Evolutionary conservation across 345 rosid species (phyloP).

Genomic region (Crucihimalaya himalaica): DNA sequence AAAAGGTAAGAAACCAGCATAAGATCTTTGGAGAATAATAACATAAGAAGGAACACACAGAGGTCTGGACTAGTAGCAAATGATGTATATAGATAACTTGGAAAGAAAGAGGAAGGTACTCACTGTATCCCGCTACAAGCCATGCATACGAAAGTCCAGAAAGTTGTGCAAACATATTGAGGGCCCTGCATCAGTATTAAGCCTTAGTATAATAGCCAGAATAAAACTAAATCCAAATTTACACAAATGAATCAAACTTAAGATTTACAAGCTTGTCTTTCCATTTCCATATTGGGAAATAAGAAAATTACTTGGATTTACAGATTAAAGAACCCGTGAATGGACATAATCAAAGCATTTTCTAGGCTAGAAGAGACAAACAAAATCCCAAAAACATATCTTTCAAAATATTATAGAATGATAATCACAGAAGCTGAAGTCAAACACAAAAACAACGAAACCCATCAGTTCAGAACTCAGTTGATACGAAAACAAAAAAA

Average conservation of each 20-base stretch:
- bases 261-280: slow-evolving; percentile 8
- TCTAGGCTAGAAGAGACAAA: neutral
- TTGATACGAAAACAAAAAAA: neutral
- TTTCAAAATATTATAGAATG: neutral
- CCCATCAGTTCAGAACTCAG: slow-evolving; percentile 20
- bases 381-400: neutral
- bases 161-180: slow-evolving; percentile 89
- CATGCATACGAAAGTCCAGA: slow-evolving; percentile 93
- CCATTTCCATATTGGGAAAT: slow-evolving; percentile 5
- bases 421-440: slow-evolving; percentile 24
- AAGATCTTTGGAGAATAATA: neutral
- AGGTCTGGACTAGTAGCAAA: neutral
- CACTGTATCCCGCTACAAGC: slow-evolving; percentile 97
- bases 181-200: slow-evolving; percentile 74
- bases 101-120: slow-evolving; percentile 42
- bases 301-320: neutral
- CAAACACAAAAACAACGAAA: slow-evolving; percentile 17
- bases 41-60: slow-evolving; percentile 1
- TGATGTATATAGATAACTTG: neutral
- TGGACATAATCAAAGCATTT: slow-evolving; percentile 17
- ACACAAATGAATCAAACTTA: neutral
- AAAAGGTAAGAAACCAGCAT: neutral
- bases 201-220: slow-evolving; percentile 23
- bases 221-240: neutral
- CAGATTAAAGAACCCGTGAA: slow-evolving; percentile 11